A percentile compares a stretch with the other conserved stretches of the same genome.
Conservation (phyloP, 2,329 filamentous ascomycete species). For the Dendrostoma leiphaemia region DNA sequence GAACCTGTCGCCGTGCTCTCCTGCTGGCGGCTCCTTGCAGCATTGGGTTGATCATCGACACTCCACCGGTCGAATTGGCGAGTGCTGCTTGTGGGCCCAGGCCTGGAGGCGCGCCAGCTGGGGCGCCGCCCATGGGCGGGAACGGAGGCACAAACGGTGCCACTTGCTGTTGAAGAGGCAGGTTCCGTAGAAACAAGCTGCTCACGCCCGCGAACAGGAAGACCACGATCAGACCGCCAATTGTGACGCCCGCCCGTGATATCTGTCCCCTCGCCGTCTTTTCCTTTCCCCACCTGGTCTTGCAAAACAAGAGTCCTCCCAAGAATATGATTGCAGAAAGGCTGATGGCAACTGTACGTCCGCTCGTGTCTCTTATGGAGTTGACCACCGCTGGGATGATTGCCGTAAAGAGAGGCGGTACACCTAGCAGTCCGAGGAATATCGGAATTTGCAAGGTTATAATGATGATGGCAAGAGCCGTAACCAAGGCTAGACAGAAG, state of each 20-base stretch:
- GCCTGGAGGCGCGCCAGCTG: background rate
- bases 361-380: background rate
- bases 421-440: slow-evolving; percentile 1
- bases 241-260: background rate
- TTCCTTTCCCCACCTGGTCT: background rate
- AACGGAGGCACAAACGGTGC: background rate
- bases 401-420: background rate
- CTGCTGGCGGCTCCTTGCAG: background rate
- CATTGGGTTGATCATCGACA: slow-evolving; percentile 2
- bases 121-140: background rate
- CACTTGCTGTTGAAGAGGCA: slow-evolving; percentile 1
- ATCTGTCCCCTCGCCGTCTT: background rate
- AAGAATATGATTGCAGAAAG: background rate
- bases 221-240: background rate
- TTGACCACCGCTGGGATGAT: background rate
- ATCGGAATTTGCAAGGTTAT: background rate
- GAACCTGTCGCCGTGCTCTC: background rate
- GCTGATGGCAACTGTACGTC: background rate
- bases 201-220: slow-evolving; percentile 3
- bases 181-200: background rate
- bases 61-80: background rate
- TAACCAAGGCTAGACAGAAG: background rate
- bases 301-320: background rate
- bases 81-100: background rate
- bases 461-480: background rate